Conservation (phyloP, 768 basidiomycete genomes). For the Postia placenta region DNA sequence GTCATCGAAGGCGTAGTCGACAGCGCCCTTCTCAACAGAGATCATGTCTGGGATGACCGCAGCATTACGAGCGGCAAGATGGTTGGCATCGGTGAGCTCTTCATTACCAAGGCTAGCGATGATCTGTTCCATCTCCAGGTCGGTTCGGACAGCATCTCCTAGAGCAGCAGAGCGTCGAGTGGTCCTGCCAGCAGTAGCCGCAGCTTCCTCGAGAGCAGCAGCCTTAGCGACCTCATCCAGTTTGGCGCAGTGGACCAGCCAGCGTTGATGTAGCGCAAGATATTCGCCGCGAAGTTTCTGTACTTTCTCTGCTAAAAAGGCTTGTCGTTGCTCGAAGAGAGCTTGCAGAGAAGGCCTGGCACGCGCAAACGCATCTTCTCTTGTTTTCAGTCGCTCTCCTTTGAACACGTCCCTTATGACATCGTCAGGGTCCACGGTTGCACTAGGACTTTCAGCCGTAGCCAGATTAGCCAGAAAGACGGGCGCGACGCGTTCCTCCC, state of each 20-base stretch:
- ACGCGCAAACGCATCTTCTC: slow-evolving; percentile 31
- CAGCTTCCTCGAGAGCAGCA: slow-evolving; percentile 36
- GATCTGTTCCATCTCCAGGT: slow-evolving; percentile 96
- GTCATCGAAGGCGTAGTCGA: slow-evolving; percentile 73
- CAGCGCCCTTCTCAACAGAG: slow-evolving; percentile 52
- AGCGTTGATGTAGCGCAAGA: slow-evolving; percentile 57
- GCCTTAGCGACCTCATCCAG: slow-evolving; percentile 58
- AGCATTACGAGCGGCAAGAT: slow-evolving; percentile 79
- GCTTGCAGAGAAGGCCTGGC: slow-evolving; percentile 45
- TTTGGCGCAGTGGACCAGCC: slow-evolving; percentile 63
- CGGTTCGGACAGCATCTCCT: slow-evolving; percentile 88
- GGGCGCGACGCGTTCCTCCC: slow-evolving; percentile 56
- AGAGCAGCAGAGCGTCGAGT: slow-evolving; percentile 71
- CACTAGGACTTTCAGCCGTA: slow-evolving; percentile 29
- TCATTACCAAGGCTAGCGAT: slow-evolving; percentile 91
- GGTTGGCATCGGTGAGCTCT: slow-evolving; percentile 87
- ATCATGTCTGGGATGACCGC: slow-evolving; percentile 92
- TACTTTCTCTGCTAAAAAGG: slow-evolving; percentile 46
- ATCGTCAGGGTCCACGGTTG: slow-evolving; percentile 28
- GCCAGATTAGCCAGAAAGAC: slow-evolving; percentile 56
- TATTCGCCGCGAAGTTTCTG: slow-evolving; percentile 61
- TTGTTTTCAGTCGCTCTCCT: slow-evolving; percentile 28
- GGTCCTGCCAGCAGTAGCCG: slow-evolving; percentile 44
- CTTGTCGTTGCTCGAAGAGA: slow-evolving; percentile 49
- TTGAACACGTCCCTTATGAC: slow-evolving; percentile 43